These are phyloP conservation scores for Aegilops bicornis DNA, from an alignment of 176 grass and related monocot genomes.

Conservation along the genomic window DNA sequence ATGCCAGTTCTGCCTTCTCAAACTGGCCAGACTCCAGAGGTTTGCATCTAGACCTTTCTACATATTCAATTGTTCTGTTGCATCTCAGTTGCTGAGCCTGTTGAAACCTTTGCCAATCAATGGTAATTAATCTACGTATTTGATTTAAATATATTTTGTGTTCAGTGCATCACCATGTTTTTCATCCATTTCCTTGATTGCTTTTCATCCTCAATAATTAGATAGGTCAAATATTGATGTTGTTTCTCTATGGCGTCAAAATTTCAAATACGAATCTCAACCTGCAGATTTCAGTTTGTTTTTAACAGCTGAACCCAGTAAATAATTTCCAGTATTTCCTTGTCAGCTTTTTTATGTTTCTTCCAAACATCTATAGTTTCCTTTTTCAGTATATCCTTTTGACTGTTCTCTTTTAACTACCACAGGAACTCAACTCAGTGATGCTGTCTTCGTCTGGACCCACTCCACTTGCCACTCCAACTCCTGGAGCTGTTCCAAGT, in stretches of 20 bases:
- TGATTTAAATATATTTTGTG: background rate
- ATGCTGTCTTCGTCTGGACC: conserved; percentile 53
- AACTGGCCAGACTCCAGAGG: conserved; percentile 75
- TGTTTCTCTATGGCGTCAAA: background rate
- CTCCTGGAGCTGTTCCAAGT: conserved; percentile 50
- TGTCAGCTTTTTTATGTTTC: background rate
- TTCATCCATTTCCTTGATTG: background rate
- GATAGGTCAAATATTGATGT: background rate
- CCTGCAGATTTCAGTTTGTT: background rate
- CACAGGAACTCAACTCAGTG: conserved; percentile 50
- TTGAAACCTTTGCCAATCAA: background rate
- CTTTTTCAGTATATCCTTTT: background rate
- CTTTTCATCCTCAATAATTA: background rate
- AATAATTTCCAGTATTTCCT: background rate
- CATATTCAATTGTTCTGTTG: conserved; percentile 19
- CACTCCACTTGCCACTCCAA: conserved; percentile 46
- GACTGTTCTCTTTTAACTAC: conserved; percentile 10
- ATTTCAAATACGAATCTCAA: background rate
- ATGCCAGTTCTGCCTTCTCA: conserved; percentile 56
- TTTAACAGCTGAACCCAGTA: background rate
- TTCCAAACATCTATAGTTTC: background rate
- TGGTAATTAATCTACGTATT: background rate
- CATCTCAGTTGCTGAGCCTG: background rate
- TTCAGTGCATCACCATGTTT: background rate
- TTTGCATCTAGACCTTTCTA: conserved; percentile 38